Conservation (phyloP, 2,329 filamentous ascomycete species). For the Ophiocordyceps robertsii region DNA sequence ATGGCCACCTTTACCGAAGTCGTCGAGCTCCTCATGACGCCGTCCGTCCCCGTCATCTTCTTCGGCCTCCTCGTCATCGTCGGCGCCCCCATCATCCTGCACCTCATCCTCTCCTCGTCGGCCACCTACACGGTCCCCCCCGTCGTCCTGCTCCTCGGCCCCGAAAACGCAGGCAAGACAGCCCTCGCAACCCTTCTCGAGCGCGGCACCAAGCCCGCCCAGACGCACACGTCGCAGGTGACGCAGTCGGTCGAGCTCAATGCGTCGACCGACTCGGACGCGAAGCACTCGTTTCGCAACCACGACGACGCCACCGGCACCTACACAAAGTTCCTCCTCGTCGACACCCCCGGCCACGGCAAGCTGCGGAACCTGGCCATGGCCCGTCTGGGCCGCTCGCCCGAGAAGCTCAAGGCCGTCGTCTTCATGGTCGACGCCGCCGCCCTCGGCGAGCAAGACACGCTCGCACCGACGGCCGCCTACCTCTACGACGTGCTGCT, state of each 20-base stretch:
- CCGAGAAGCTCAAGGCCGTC: slow-evolving; percentile 50
- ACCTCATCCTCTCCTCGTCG: slow-evolving; percentile 57
- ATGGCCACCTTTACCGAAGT: slow-evolving; percentile 26
- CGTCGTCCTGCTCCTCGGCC: slow-evolving; percentile 68
- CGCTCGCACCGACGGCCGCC: slow-evolving; percentile 58
- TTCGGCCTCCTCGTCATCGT: slow-evolving; percentile 60
- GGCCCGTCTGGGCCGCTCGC: slow-evolving; percentile 25
- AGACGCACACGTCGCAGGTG: slow-evolving; percentile 43
- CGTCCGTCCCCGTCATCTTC: slow-evolving; percentile 48
- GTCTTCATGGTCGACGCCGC: slow-evolving; percentile 86
- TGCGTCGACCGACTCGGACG: slow-evolving; percentile 31
- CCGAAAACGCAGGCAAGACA: slow-evolving; percentile 77
- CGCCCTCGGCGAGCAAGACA: slow-evolving; percentile 43
- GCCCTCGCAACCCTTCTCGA: slow-evolving; percentile 65
- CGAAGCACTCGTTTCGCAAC: slow-evolving; percentile 34
- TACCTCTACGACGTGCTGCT: slow-evolving; percentile 89
- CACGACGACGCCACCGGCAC: slow-evolving; percentile 39
- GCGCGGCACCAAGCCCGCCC: slow-evolving; percentile 30
- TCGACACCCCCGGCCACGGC: slow-evolving; percentile 90
- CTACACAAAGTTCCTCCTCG: slow-evolving; percentile 59
- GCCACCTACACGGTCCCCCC: slow-evolving; percentile 55
- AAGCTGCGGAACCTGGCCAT: slow-evolving; percentile 70
- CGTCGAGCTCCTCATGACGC: slow-evolving; percentile 42
- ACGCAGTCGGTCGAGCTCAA: slow-evolving; percentile 40
- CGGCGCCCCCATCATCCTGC: slow-evolving; percentile 62